A percentile compares a stretch with the other conserved stretches of the same genome.
These are phyloP conservation scores for Phtheirospermum japonicum DNA, from an alignment of 257 asterid genomes.

Conservation along the genomic window DNA sequence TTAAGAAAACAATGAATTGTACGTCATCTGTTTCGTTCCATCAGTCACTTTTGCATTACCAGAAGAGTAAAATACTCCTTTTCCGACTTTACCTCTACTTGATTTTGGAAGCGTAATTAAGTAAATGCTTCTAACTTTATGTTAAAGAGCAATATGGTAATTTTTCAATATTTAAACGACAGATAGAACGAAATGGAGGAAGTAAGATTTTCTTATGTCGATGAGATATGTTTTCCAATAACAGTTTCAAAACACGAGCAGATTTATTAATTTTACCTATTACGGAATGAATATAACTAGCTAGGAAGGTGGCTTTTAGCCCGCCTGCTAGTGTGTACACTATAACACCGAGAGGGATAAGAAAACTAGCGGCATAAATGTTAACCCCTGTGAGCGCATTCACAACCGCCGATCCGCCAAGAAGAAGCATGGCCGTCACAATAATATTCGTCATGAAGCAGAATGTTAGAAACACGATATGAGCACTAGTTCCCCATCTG, in stretches of 20 bases:
- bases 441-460: conserved; percentile 88
- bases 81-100: too few relatives aligned
- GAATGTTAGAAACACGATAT: conserved; percentile 71
- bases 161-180: too few relatives aligned
- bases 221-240: too few relatives aligned
- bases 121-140: too few relatives aligned
- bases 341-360: conserved; percentile 84
- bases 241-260: neutral
- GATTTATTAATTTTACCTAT: conserved; percentile 47
- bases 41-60: too few relatives aligned
- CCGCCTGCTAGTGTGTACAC: conserved; percentile 92
- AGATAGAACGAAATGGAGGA: too few relatives aligned
- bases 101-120: too few relatives aligned
- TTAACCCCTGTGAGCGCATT: conserved; percentile 91
- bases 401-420: conserved; percentile 92
- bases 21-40: too few relatives aligned
- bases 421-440: conserved; percentile 95
- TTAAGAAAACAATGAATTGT: too few relatives aligned
- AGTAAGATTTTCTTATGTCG: too few relatives aligned
- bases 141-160: too few relatives aligned
- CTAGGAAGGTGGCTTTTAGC: conserved; percentile 89
- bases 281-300: conserved; percentile 89
- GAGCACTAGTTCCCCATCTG: conserved; percentile 97
- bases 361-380: conserved; percentile 89
- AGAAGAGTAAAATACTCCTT: too few relatives aligned